A percentile compares a stretch with the other conserved stretches of the same genome.
These are phyloP conservation scores for Breynia disticha DNA, from an alignment of 441 rosid genomes.

Conservation along the genomic window DNA sequence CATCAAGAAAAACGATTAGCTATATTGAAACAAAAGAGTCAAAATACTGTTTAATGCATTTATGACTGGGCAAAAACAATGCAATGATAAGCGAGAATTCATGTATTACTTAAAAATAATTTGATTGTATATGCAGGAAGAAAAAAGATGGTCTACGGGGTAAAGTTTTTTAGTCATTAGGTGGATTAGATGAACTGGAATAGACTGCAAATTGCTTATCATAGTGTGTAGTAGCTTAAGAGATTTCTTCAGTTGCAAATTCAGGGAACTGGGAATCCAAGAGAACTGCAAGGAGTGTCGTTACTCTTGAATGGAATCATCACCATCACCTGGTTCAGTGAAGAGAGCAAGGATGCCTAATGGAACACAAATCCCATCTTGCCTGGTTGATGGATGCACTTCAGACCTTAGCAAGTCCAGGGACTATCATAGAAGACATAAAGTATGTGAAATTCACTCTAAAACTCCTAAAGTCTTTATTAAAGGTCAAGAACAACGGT, in stretches of 20 bases:
- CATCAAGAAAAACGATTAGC: too few relatives aligned
- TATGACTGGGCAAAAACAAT: too few relatives aligned
- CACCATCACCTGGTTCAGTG: constrained; percentile 30
- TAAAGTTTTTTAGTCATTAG: too few relatives aligned
- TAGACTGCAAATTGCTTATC: constrained; percentile 10
- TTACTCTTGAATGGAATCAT: constrained; percentile 37
- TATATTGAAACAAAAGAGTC: neutral
- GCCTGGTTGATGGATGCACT: constrained; percentile 66
- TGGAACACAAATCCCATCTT: constrained; percentile 37
- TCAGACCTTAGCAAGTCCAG: constrained; percentile 55
- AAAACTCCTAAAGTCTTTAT: constrained; percentile 49
- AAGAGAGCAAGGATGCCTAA: constrained; percentile 39
- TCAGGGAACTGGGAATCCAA: constrained; percentile 18
- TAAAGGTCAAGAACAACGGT: constrained; percentile 50
- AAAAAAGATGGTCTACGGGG: neutral
- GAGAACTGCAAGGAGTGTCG: constrained; percentile 7
- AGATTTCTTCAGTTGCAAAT: constrained; percentile 8
- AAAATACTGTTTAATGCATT: neutral
- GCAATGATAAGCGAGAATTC: neutral
- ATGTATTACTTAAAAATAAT: constrained; percentile 11
- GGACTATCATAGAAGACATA: constrained; percentile 66
- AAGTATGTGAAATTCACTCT: constrained; percentile 63
- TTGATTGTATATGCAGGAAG: constrained; percentile 5
- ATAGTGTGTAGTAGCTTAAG: constrained; percentile 12
- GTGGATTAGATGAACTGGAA: constrained; percentile 11